phyloP scores from a whole-genome alignment of 768 basidiomycete species.

The Termitomyces sp. region DNA sequence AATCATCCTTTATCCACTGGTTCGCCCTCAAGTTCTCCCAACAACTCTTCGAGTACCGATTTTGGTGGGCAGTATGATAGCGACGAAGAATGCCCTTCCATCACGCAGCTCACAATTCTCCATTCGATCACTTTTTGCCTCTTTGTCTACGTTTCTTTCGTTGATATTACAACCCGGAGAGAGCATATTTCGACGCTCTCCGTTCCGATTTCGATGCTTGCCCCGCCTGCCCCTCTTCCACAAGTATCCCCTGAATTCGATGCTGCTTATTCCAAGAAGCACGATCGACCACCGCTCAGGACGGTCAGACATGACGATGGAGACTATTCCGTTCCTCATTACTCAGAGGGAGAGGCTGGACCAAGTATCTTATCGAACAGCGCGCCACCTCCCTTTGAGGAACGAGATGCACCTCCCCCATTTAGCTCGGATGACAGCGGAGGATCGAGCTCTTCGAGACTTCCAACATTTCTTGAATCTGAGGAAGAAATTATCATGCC shows the following conservation, averaged over 20 bases:
- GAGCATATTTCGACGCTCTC: conserved; percentile 60
- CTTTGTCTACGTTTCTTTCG: conserved; percentile 70
- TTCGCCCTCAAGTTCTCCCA: conserved; percentile 42
- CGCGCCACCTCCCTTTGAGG: conserved; percentile 83
- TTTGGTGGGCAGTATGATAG: conserved; percentile 43
- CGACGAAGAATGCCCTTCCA: conserved; percentile 64
- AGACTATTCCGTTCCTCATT: conserved; percentile 56
- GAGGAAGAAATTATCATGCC: conserved; percentile 74
- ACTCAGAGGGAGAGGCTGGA: conserved; percentile 68
- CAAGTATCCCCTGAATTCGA: conserved; percentile 70
- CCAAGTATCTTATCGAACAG: conserved; percentile 61
- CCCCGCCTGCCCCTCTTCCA: conserved; percentile 73
- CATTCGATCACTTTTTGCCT: conserved; percentile 80
- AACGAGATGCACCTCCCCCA: conserved; percentile 76
- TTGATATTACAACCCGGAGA: conserved; percentile 60
- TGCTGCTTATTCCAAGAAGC: conserved; percentile 81
- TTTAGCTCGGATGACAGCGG: conserved; percentile 52
- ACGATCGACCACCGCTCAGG: conserved; percentile 70
- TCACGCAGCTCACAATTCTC: conserved; percentile 77
- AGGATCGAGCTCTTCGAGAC: conserved; percentile 50
- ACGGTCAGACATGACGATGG: conserved; percentile 67
- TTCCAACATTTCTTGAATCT: conserved; percentile 78
- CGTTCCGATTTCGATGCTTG: conserved; percentile 68
- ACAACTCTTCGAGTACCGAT: conserved; percentile 35
- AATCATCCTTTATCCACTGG: conserved; percentile 52